Conservation (phyloP, 2,329 filamentous ascomycete genomes). For the Dactylellina haptotyla region DNA sequence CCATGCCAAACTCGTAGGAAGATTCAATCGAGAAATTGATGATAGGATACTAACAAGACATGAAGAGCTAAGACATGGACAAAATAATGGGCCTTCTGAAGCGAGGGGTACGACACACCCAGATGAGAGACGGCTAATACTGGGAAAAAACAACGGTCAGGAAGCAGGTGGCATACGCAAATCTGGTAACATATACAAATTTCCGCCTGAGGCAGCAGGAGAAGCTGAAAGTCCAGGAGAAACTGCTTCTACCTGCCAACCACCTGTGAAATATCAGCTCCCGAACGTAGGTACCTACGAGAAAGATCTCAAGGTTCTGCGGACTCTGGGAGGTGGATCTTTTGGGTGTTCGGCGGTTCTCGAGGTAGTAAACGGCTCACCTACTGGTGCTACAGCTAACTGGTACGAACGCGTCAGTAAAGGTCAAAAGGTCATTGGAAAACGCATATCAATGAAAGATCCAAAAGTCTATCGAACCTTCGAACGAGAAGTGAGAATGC, state of each 20-base stretch:
- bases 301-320: constrained; percentile 1
- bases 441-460: constrained; percentile 18
- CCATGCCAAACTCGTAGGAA: too few species aligned
- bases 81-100: too few species aligned
- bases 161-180: too few species aligned
- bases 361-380: background rate
- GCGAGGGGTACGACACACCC: too few species aligned
- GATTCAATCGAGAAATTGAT: too few species aligned
- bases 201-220: too few species aligned
- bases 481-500: constrained; percentile 6
- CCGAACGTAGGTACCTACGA: background rate
- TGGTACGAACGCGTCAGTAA: background rate
- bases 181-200: too few species aligned
- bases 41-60: too few species aligned
- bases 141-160: too few species aligned
- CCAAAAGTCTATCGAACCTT: background rate
- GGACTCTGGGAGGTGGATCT: constrained; percentile 1
- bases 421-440: constrained; percentile 19
- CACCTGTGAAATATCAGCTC: constrained; percentile 23
- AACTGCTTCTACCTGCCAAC: background rate
- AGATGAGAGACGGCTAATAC: too few species aligned
- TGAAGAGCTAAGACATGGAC: too few species aligned
- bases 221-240: too few species aligned
- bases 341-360: constrained; percentile 32
- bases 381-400: background rate